Evolutionary conservation across 441 rosid species (phyloP).

Genomic region (Populus hybrid): DNA sequence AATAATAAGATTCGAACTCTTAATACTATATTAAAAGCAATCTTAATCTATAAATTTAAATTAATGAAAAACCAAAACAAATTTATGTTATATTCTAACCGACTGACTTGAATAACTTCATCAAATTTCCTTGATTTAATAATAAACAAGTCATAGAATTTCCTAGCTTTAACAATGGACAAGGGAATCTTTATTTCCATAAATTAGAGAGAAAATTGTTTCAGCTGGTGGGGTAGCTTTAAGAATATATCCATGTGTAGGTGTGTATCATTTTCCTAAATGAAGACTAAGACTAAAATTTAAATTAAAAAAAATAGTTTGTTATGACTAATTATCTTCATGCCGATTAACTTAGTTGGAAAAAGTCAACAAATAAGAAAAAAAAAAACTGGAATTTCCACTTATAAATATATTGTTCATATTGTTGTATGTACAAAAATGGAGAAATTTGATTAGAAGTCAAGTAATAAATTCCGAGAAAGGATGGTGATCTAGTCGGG

Average conservation of each 20-base stretch:
- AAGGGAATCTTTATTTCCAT: not conserved
- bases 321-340: not conserved
- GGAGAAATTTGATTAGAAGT: not conserved
- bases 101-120: too few relatives aligned
- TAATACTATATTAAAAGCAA: not conserved
- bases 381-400: not conserved
- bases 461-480: not conserved
- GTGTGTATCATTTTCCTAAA: not conserved
- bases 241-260: not conserved
- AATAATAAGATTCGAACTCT: too few relatives aligned
- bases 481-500: not conserved
- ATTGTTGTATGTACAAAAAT: too few relatives aligned
- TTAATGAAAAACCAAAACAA: too few relatives aligned
- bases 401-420: not conserved
- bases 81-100: too few relatives aligned
- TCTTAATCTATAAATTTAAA: not conserved
- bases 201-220: not conserved
- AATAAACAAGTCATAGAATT: not conserved
- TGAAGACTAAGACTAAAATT: not conserved
- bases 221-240: not conserved
- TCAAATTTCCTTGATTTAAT: too few relatives aligned
- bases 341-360: not conserved
- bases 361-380: not conserved
- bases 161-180: not conserved
- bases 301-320: too few relatives aligned